These are phyloP conservation scores for Colletotrichum tabaci DNA, from an alignment of 2,329 filamentous ascomycete genomes.

Conservation along the genomic window DNA sequence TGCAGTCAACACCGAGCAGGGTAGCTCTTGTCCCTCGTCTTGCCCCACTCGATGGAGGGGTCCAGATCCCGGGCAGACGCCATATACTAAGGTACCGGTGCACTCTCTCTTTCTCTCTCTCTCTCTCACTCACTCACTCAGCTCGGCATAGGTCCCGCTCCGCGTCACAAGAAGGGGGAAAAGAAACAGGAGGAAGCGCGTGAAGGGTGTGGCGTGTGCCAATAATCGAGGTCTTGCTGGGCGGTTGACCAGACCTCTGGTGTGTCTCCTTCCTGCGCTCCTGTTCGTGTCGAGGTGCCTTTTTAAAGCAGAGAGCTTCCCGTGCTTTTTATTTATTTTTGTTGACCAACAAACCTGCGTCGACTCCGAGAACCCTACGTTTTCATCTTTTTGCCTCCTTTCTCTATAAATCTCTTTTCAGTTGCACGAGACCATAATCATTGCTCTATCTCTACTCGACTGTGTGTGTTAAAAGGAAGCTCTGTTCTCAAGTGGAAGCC, in stretches of 20 bases:
- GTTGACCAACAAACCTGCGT: conserved; percentile 4
- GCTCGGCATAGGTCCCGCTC: conserved; percentile 7
- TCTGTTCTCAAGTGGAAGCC: conserved; percentile 9
- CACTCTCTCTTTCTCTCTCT: too few species aligned
- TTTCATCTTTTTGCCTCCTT: background rate
- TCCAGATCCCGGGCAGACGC: conserved; percentile 37
- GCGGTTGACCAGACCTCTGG: background rate
- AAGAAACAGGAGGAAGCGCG: background rate
- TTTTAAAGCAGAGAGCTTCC: conserved; percentile 36
- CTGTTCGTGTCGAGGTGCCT: conserved; percentile 24
- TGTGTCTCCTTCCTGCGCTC: conserved; percentile 13
- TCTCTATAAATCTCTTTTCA: background rate
- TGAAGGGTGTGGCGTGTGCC: conserved; percentile 8
- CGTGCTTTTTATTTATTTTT: background rate
- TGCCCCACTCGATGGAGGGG: conserved; percentile 39
- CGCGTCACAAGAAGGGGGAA: conserved; percentile 4
- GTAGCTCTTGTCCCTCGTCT: conserved; percentile 21
- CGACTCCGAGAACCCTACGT: conserved; percentile 2
- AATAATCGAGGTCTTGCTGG: conserved; percentile 6
- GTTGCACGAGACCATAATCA: conserved; percentile 2
- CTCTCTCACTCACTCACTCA: background rate
- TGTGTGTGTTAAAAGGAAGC: background rate
- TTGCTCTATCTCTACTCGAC: background rate
- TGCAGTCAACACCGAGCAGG: conserved; percentile 26
- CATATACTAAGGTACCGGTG: conserved; percentile 11